phyloP scores from a whole-genome alignment of 2,329 filamentous ascomycete species.

The Microsporum audouinii region DNA sequence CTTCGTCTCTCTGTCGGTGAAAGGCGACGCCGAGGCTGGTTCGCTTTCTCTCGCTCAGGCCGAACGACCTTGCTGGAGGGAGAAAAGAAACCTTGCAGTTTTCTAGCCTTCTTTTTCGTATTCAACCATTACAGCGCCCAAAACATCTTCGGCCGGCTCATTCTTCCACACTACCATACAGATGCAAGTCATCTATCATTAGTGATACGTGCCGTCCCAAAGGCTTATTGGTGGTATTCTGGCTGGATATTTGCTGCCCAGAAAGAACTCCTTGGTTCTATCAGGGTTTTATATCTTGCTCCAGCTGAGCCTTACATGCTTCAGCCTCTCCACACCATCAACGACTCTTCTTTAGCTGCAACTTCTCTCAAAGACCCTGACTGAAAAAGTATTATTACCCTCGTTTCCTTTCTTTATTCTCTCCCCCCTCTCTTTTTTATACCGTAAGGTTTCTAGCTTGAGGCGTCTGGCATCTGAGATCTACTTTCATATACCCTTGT shows the following conservation, averaged over 20 bases:
- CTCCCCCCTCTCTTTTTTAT: neutral
- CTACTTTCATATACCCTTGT: neutral
- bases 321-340: slow-evolving; percentile 1
- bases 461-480: neutral
- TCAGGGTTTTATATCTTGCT: neutral
- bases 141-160: neutral
- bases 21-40: no score
- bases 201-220: neutral
- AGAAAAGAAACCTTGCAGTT: neutral
- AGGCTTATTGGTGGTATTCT: no score
- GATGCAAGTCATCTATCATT: neutral
- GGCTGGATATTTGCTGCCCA: neutral
- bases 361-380: neutral
- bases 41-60: no score
- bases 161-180: neutral
- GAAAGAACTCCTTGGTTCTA: neutral
- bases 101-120: neutral
- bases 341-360: neutral
- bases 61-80: no score
- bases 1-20: neutral
- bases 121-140: neutral
- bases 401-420: neutral
- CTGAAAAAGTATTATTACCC: neutral
- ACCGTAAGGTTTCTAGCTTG: neutral
- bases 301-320: slow-evolving; percentile 1